Base-by-base conservation (phyloP, 164 flowering plant genomes). In the Annona cherimola region DNA sequence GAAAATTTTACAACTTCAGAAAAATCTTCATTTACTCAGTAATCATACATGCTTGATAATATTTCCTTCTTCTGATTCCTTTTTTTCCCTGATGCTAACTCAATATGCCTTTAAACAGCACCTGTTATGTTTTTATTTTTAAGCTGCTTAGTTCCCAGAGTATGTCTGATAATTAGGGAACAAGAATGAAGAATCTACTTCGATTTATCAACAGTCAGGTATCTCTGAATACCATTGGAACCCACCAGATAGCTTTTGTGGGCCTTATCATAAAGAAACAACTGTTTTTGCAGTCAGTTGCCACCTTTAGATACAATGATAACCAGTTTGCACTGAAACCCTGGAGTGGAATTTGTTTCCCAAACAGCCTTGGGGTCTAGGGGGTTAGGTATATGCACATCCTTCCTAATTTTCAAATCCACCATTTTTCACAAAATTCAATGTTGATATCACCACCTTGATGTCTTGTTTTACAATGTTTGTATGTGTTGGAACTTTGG, bases 401-500 rank as follows among this genome's bases (percentile, higher is more conserved):
- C 57, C 57, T 50, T 16, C 14, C 14, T 50, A 50, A 11, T 50
- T 50, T 50, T 5, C 57, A 2, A 5, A 50, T 2, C 14, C 14
- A 50, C 14, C 57, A 50, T 50, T 50, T 50, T 50, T 16, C 57
- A 50, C 9, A 16, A 50, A 50, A 50, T 50, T 50, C 57, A 50
- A 12, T 50, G 57, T 2, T 9, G 14, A 50, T 16, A 50, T 11
- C 18, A 50, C 57, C 57, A 9, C 5, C 14, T 50, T 50, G 2
- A 50, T 50, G 57, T 50, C 57, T 50, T 9, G 57, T 50, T 50
- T 50, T 50, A 16, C 14, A 16, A 50, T 9, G n/a, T 66, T 66
- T 74, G 67, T 8, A 68, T 55, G 41, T 26, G 35, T 26, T 26
- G 35, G 35, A 26, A 26, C 70, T 73, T 75, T 57, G 54, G 45